Base-by-base conservation (phyloP, 306 rosid species). In the Castanea sativa region DNA sequence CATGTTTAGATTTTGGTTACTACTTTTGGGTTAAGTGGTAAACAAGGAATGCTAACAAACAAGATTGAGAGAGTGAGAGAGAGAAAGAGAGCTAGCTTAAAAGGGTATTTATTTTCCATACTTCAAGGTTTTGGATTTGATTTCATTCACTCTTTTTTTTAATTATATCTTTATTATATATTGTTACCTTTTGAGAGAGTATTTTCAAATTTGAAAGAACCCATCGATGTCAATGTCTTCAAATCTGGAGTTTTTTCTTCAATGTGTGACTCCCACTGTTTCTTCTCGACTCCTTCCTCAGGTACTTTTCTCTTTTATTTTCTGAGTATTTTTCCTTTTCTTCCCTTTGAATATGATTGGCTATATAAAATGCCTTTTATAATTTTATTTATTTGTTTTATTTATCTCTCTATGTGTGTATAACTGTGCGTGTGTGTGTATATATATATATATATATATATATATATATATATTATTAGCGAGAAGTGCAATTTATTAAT, bases 171-270 rank as follows among this genome's bases (percentile, higher is more conserved):
- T 12, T 33, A 9, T 21, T 21, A 32, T 19, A 6, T 64, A 29
- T 6, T 16, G 70, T 67, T 33, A 29, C 75, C 35, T 72, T 76
- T 81, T 82, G 60, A 23, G 20, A 20, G 78, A 80, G 11, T 41
- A 41, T 41, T 41, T 41, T 41, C 45, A 41, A 65, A 74, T 59
- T 43, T 51, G 45, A 51, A 5, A 21, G 20, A 23, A 70, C 73
- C 61, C 79, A 74, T 56, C 25, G 20, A 84, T 78, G 8, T 41
- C 45, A 41, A 41, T 41, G 45, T 76, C 84, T 1, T 86, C 93
- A 0, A 92, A 92, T 74, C 78, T 92, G 60, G 85, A 87, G 82
- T 86, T 88, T 5, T 91, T 92, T 64, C 91, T 92, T 80, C 91
- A 86, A 43, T 86, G 87, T 76, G 89, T 89, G 45, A 91, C 96